These are phyloP conservation scores for Penicillium sp. DNA, from an alignment of 2,329 filamentous ascomycete species.

Conservation along the genomic window DNA sequence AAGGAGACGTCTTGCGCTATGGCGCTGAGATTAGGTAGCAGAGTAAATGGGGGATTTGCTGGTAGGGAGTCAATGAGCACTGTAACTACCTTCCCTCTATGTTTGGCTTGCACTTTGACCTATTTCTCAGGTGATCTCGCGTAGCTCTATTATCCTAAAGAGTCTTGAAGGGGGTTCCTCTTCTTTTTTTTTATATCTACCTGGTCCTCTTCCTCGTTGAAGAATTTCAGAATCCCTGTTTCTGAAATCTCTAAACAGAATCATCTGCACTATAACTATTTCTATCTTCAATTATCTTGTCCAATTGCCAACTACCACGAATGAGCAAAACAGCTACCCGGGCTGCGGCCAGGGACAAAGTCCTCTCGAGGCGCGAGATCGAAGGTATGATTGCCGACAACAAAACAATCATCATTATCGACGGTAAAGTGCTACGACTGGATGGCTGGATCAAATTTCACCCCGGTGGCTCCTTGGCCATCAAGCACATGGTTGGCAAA, in stretches of 20 bases:
- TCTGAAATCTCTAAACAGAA: background rate
- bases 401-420: slow-evolving; percentile 71
- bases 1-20: slow-evolving; percentile 7
- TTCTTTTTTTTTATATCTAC: too few species aligned
- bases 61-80: background rate
- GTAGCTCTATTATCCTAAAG: too few species aligned
- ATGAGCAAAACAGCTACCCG: background rate
- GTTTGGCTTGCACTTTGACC: too few species aligned
- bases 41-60: background rate
- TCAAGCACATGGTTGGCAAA: slow-evolving; percentile 84
- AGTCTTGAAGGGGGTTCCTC: too few species aligned
- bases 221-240: background rate
- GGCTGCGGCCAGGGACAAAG: slow-evolving; percentile 12
- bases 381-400: slow-evolving; percentile 80
- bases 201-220: too few species aligned
- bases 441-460: slow-evolving; percentile 87
- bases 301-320: background rate
- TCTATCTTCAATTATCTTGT: background rate
- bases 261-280: background rate
- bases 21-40: slow-evolving; percentile 5
- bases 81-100: background rate
- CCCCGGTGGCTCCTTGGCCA: slow-evolving; percentile 83
- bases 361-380: slow-evolving; percentile 48
- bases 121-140: too few species aligned
- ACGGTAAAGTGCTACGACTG: slow-evolving; percentile 75